These are phyloP conservation scores for Aspergillus ostianus DNA, from an alignment of 495 filamentous ascomycete genomes.

Conservation along the genomic window DNA sequence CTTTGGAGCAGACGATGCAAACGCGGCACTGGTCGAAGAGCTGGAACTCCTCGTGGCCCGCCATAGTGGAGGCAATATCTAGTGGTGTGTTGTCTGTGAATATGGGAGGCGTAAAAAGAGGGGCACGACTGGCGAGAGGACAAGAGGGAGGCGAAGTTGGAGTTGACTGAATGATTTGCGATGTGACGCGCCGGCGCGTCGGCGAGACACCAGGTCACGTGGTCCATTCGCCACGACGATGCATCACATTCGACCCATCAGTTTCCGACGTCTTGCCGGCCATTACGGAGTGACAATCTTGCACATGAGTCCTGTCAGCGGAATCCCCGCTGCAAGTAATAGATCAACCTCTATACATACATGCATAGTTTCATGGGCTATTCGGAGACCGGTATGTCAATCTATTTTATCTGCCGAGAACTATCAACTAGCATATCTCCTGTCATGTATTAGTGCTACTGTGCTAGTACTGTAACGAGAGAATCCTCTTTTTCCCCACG, in stretches of 20 bases:
- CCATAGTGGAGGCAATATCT: constrained; percentile 26
- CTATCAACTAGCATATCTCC: no score
- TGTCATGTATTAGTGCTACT: no score
- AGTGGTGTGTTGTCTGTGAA: background rate
- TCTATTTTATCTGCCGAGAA: background rate
- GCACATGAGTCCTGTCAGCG: no score
- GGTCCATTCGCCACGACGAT: background rate
- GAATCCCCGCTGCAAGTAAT: no score
- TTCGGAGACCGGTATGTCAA: background rate
- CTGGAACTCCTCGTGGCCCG: constrained; percentile 26
- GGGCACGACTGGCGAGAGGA: background rate
- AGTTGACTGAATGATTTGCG: constrained; percentile 7
- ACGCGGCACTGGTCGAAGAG: constrained; percentile 46
- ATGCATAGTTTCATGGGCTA: background rate
- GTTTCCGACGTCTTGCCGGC: no score
- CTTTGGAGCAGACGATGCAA: constrained; percentile 46
- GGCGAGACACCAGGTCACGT: constrained; percentile 25
- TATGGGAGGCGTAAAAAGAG: background rate
- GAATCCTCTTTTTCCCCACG: no score
- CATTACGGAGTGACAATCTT: no score
- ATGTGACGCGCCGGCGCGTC: constrained; percentile 26
- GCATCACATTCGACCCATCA: background rate
- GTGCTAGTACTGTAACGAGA: no score
- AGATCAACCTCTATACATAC: no score
- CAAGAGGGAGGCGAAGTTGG: background rate